These are phyloP conservation scores for Solanum habrochaites DNA, from an alignment of 257 asterid genomes.

Conservation along the genomic window DNA sequence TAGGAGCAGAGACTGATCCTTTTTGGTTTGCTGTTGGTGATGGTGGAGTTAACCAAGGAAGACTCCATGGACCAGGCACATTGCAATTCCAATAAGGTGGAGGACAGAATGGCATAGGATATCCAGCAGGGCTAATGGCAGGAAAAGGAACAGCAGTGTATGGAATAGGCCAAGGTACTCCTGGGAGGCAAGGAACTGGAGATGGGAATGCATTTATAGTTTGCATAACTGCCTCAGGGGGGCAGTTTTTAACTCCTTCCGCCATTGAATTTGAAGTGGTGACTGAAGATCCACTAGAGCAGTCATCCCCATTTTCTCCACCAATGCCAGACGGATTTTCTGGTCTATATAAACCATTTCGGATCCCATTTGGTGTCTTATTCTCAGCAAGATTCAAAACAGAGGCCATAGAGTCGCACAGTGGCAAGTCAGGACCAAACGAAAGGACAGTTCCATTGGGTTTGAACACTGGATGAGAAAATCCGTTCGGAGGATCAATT, in stretches of 20 bases:
- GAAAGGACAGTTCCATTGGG: conserved; percentile 59
- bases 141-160: conserved; percentile 41
- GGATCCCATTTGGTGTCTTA: conserved; percentile 12
- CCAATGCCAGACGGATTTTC: conserved; percentile 12
- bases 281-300: conserved; percentile 29
- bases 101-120: conserved; percentile 48
- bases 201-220: conserved; percentile 31
- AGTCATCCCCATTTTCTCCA: conserved; percentile 30
- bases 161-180: conserved; percentile 53
- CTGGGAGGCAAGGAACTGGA: conserved; percentile 48
- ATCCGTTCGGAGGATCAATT: conserved; percentile 30
- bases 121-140: conserved; percentile 37
- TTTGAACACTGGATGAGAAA: conserved; percentile 26
- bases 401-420: conserved; percentile 48
- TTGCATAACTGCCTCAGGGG: conserved; percentile 25
- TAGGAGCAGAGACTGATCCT: conserved; percentile 9
- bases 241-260: conserved; percentile 13
- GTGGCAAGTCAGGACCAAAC: conserved; percentile 38
- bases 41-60: conserved; percentile 42
- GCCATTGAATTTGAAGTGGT: conserved; percentile 15
- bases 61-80: conserved; percentile 45
- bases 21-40: conserved; percentile 21
- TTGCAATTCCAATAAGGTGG: conserved; percentile 57
- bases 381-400: conserved; percentile 33
- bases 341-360: conserved; percentile 14